Base-by-base conservation (phyloP, 805 yeast genomes). In the Saitoella complicata region DNA sequence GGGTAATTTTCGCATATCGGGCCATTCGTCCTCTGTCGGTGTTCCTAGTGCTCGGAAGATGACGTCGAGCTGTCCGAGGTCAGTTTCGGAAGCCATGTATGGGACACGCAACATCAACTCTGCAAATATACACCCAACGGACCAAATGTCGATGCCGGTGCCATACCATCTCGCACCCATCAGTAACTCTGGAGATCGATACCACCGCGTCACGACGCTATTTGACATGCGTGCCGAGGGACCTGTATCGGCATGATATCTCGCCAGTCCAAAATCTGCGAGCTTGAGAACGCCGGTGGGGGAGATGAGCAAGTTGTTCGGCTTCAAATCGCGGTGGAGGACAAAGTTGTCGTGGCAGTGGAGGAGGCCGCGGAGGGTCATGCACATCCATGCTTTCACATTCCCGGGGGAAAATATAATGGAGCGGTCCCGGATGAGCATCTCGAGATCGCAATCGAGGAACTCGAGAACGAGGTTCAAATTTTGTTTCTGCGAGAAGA, bases 191-290 rank as follows among this genome's bases (percentile, higher is more conserved):
- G 99, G 99, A 0, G 97, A 94, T 45, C 97, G 67, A 61, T 91
- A 91, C 99, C 99, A 91, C 48, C 97, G 66, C 2, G 99, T 91
- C 1, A 91, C 98, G 4, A 91, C 99, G 50, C 87, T 88, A 1
- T 94, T 82, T 0, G 97, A 83, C 59, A 91, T 66, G 47, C 76
- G 74, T 39, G 77, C 74, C 40, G 55, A 54, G 0, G 87, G 83
- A 29, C 78, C 70, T 0, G 93, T 88, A 46, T 32, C 30, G 38
- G 32, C 43, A 33, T 84, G 66, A 2, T 87, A 73, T 50, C 98
- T 67, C 0, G 97, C 97, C 39, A 88, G 68, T 52, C 98, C 98
- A 66, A 91, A 91, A 83, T 91, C 99, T 2, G 98, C 98, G 49
- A 91, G 71, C 59, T 91, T 91, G 48, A 91, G 68, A 50, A 80